Percentiles rank a stretch among this genome's conserved stretches.
Evolutionary conservation across 148 eudicot species (phyloP).

Genomic region (Rhododendron molle): DNA sequence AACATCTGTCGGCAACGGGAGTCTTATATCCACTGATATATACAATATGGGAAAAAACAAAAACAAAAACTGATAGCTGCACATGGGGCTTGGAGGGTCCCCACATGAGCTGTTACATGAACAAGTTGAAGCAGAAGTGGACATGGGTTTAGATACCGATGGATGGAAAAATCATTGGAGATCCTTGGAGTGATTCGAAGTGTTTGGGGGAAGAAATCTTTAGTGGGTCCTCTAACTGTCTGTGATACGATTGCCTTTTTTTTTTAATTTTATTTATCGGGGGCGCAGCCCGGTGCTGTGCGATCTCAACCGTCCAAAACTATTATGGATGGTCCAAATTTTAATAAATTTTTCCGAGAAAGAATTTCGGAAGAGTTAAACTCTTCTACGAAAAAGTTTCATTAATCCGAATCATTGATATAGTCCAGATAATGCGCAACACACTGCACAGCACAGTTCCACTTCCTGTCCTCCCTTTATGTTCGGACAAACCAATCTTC

Average conservation of each 20-base stretch:
- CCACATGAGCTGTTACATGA: background rate
- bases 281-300: no score
- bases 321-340: no score
- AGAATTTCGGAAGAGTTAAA: no score
- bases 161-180: background rate
- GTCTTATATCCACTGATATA: no score
- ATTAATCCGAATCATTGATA: no score
- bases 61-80: background rate
- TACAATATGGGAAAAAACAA: no score
- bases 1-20: no score
- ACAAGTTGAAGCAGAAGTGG: background rate
- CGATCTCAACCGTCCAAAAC: no score
- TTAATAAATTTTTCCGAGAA: fast-evolving
- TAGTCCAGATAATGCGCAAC: no score
- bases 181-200: background rate
- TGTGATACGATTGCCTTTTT: background rate
- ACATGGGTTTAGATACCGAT: background rate
- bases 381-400: no score
- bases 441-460: no score
- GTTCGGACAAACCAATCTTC: background rate
- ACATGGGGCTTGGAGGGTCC: background rate
- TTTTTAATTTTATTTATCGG: no score
- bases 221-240: background rate
- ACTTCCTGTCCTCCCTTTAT: background rate
- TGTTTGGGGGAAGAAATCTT: background rate